Conservation (phyloP, 805 yeast genomes). For the Starmerella potacharoeniae region DNA sequence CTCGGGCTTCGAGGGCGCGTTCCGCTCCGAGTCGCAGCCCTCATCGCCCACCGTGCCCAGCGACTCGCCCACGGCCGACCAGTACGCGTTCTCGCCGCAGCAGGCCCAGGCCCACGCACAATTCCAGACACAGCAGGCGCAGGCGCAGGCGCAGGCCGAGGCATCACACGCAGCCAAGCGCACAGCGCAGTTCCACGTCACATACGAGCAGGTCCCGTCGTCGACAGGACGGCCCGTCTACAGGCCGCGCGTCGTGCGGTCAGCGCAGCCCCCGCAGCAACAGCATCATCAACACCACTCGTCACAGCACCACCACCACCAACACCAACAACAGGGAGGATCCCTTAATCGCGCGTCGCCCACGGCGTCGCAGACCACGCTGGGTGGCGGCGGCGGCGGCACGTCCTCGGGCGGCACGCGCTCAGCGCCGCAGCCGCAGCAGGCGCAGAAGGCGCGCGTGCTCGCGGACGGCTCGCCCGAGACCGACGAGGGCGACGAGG, state of each 20-base stretch:
- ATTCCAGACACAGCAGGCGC: background rate
- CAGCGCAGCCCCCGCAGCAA: background rate
- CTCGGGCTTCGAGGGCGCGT: slow-evolving; percentile 18
- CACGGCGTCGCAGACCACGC: background rate
- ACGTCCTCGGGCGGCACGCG: no score
- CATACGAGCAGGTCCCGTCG: slow-evolving; percentile 16
- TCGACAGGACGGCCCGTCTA: slow-evolving; percentile 13
- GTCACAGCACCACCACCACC: background rate
- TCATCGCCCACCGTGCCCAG: slow-evolving; percentile 7
- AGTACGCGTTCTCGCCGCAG: background rate
- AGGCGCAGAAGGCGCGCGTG: background rate
- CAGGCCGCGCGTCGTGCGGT: slow-evolving; percentile 17
- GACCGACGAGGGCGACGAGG: background rate
- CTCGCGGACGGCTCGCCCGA: slow-evolving; percentile 15
- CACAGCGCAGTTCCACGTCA: slow-evolving; percentile 16
- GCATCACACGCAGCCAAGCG: background rate
- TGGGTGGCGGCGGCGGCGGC: background rate
- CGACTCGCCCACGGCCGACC: slow-evolving; percentile 4
- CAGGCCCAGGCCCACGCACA: background rate
- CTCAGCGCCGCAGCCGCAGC: background rate
- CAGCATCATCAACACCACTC: background rate
- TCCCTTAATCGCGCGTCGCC: background rate
- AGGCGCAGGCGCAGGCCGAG: background rate
- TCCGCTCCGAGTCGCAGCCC: slow-evolving; percentile 12
- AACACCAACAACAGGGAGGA: background rate